Evolutionary conservation across 192 early-diverging fungal genomes (phyloP), one percentile per base, ranked within the genome.

Genomic region (Thamnidium elegans): DNA sequence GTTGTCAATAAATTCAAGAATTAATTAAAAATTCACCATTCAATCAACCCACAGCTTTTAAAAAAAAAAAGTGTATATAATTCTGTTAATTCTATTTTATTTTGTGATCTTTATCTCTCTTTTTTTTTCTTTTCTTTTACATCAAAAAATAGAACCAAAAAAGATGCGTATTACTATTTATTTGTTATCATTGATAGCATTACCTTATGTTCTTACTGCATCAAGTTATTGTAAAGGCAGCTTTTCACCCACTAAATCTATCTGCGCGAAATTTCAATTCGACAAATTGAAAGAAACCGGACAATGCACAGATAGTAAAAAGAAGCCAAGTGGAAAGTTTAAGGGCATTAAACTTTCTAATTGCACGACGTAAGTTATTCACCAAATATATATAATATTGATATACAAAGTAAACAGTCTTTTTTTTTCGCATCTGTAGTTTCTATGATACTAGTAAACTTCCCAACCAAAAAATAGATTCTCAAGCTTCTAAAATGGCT

Each of bases 361-460:
- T 46, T 74, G 72, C 45, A 74, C 72, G 7, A 74, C 72, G 55
- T 74, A 64, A 32, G 43, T 32, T 13, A 14, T 47, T 48, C 46
- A 19, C 17, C 34, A 7, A 10, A 45, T 26, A 23, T 43, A 26
- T 26, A 26, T 26, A 26, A 26, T 26, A 26, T n/a, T n/a, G n/a
- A n/a, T 26, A 3, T 26, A 26, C 26, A 26, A 26, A 26, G 26
- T 26, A 2, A 26, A 26, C 26, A 26, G 26, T 2, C n/a, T 60
- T 19, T 34, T 32, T 39, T 23, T 48, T 23, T 15, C 14, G 8
- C 4, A 9, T 42, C 7, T 20, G 23, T 53, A 72, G 64, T 20
- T 72, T 75, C 55, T 75, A 75, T 55, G 68, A 70, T 54, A 69
- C 69, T 26, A 42, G 34, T 21, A 50, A 64, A 7, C 46, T 69